Base-by-base conservation (phyloP, 2,329 filamentous ascomycete species). In the Trichophyton mentagrophytes region DNA sequence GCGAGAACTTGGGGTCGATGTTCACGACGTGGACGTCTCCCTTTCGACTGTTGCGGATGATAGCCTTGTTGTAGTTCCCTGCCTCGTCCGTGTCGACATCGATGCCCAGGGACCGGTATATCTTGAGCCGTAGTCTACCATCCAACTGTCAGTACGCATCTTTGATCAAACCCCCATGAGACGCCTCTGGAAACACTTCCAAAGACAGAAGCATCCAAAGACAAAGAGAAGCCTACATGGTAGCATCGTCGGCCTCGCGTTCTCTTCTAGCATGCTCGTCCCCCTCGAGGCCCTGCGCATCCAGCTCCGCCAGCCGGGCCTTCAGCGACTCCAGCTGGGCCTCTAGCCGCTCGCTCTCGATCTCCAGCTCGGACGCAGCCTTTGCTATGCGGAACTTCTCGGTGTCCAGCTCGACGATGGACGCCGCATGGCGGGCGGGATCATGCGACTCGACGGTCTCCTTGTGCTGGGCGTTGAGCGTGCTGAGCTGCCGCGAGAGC, bases 321-420 rank as follows among this genome's bases (percentile, higher is more conserved):
- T 85, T 84, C 61, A 96, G 77, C 68, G 91, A 84, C 13, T 85
- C 87, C 4, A 90, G 77, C 73, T 95, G 89, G 4, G 84, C 83
- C 61, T 88, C 85, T 53, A 97, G 78, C n/a, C 92, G 82, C 78
- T 97, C 92, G n/a, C 88, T 88, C 76, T 99, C 93, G 70, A 92
- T 90, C 77, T 96, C 91, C 5, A 93, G 79, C 71, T 97, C 92
- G 1, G 84, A 87, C 0, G 89, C 90, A 15, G 88, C 85, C 74
- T 97, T 97, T n/a, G 92, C 92, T 61, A 90, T 86, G 67, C 90
- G 86, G 76, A 97, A 97, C 71, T 96, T 96, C 67, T 91, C 85
- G 1, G 90, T 95, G 74, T 97, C 92, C 63, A 96, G 85, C 46
- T 87, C 83, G 20, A 93, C 81, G 64, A 97, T 96, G 70, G 89